Evolutionary conservation across 2,329 filamentous ascomycete genomes (phyloP), one percentile per base, ranked within the genome.

Genomic region (Tolypocladium capitatum): DNA sequence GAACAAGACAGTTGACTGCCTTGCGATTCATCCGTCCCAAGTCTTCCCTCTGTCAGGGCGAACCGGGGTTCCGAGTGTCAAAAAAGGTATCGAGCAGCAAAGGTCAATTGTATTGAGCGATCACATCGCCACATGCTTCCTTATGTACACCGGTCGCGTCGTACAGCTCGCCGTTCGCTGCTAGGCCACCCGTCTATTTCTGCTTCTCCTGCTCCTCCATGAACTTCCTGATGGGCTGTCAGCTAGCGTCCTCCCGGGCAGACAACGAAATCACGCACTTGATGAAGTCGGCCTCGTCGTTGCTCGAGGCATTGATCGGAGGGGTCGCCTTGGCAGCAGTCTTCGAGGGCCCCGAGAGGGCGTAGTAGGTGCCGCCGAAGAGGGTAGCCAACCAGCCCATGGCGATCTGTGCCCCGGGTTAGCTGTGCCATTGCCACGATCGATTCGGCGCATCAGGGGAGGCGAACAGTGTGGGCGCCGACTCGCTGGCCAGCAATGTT

Each of bases 231-330:
- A 48, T 14, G 20, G 5, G 18, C 20, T 41, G 55, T 65, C 57
- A 65, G 62, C 51, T 42, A 46, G 27, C n/a, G 20, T 45, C 18
- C 33, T 24, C 16, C 11, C 46, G 35, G n/a, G 45, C 28, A n/a
- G 52, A 41, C 4, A 41, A 41, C 45, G 55, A 60, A 60, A 59
- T 58, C 54, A 62, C 73, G 69, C 65, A 80, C 77, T 80, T 78
- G 71, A 81, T 79, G 66, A 81, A 81, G 62, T 80, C 75, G 64
- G 73, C 75, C 69, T 81, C 77, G 61, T 80, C 77, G 58, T 75
- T 70, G 67, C 71, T 78, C 46, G 74, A 72, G 51, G 77, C 77
- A 64, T 80, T 80, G 70, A 81, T 77, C 45, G 77, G 77, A 53
- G 77, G 77, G 45, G 72, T 63, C 50, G 71, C 68, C 43, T 61